A percentile compares a stretch with the other conserved stretches of the same genome.
Evolutionary conservation across 2,329 filamentous ascomycete genomes (phyloP).

Genomic region (Curvularia verruculosa): DNA sequence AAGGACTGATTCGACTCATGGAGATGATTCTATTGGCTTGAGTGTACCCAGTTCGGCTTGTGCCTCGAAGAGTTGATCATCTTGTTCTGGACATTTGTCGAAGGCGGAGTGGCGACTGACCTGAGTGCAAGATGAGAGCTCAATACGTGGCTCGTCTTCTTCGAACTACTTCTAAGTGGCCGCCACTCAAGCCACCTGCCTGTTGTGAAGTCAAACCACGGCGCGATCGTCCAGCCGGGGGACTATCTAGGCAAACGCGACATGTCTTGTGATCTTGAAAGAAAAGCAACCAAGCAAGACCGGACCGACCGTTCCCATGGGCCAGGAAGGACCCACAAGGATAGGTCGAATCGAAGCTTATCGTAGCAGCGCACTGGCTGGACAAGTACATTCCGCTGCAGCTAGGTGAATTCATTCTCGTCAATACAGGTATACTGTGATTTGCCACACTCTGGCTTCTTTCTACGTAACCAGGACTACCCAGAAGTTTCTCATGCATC

Average conservation of each 20-base stretch:
- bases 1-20: neutral
- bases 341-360: neutral
- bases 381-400: neutral
- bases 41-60: neutral
- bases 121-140: neutral
- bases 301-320: neutral
- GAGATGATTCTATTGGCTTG: neutral
- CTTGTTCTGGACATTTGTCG: neutral
- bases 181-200: neutral
- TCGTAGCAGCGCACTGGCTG: neutral
- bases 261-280: neutral
- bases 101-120: neutral
- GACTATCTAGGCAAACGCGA: neutral
- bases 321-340: neutral
- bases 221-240: neutral
- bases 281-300: neutral
- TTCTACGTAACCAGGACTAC: neutral
- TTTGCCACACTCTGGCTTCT: neutral
- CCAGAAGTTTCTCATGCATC: constrained; percentile 14
- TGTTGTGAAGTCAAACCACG: neutral
- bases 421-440: neutral
- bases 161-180: neutral
- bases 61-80: neutral
- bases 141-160: neutral
- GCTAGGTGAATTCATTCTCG: neutral